Evolutionary conservation across 1,139 yeast species (phyloP).

Genomic region (Magnusiomyces ingens): DNA sequence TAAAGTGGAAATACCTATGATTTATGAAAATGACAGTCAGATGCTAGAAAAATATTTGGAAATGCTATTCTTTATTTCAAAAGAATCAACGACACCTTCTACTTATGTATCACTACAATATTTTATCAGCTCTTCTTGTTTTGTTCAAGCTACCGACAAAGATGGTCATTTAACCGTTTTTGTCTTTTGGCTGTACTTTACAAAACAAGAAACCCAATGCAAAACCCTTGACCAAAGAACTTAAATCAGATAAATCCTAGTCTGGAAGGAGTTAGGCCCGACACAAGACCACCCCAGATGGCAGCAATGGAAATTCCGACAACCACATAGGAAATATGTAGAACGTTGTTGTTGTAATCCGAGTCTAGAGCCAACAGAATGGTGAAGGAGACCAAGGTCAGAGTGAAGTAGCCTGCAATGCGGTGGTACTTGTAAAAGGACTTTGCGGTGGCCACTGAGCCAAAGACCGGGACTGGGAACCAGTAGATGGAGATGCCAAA

Average conservation of each 20-base stretch:
- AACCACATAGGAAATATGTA: conserved; percentile 20
- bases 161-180: too few species aligned
- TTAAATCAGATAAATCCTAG: neutral
- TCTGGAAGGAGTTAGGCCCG: conserved; percentile 5
- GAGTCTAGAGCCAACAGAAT: conserved; percentile 27
- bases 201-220: too few species aligned
- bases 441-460: conserved; percentile 26
- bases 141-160: too few species aligned
- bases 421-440: conserved; percentile 29
- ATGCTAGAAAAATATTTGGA: too few species aligned
- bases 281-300: conserved; percentile 6
- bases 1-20: too few species aligned
- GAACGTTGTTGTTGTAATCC: conserved; percentile 23
- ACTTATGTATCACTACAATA: too few species aligned
- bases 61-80: too few species aligned
- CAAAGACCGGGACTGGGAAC: conserved; percentile 25
- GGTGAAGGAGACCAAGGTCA: conserved; percentile 21
- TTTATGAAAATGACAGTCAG: too few species aligned
- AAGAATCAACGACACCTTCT: too few species aligned
- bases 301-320: conserved; percentile 18
- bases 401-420: conserved; percentile 24
- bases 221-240: neutral
- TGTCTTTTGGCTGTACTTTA: too few species aligned
- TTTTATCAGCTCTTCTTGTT: too few species aligned
- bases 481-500: conserved; percentile 27